phyloP scores from a whole-genome alignment of 441 rosid species.

The Mallotus japonicus region DNA sequence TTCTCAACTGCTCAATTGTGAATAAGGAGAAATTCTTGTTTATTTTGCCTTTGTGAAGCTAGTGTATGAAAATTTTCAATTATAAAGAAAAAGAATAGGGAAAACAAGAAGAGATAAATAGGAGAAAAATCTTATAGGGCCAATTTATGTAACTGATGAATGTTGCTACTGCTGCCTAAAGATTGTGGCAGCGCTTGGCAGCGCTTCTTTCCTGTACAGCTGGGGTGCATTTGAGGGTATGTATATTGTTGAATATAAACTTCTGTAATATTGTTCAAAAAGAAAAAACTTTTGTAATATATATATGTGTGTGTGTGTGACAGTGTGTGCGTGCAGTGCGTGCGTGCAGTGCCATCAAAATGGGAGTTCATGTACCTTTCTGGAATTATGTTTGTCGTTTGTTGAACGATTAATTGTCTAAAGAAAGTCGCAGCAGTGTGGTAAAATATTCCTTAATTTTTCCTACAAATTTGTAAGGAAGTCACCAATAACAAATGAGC shows the following conservation, averaged over 20 bases:
- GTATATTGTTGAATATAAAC: not conserved
- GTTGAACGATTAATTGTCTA: no score
- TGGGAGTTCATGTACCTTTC: not conserved
- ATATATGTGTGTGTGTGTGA: no score
- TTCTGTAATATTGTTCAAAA: conserved; percentile 9
- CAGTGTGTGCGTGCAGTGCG: not conserved
- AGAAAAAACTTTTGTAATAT: no score
- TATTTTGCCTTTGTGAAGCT: conserved; percentile 15
- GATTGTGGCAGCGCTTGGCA: conserved; percentile 5
- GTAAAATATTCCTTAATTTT: no score
- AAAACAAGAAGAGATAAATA: not conserved
- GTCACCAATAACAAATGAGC: no score
- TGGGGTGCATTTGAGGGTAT: not conserved
- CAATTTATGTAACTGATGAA: conserved; percentile 13
- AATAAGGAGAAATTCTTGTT: conserved; percentile 31
- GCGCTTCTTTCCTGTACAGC: conserved; percentile 15
- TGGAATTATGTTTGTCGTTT: not conserved
- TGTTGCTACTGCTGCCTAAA: not conserved
- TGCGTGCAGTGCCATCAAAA: not conserved
- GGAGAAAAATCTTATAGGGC: not conserved
- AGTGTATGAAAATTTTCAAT: conserved; percentile 10
- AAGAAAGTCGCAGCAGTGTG: no score
- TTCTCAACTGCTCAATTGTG: conserved; percentile 35
- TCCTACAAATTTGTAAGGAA: no score
- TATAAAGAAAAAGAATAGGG: not conserved